These are phyloP conservation scores for Borealophlyctis nickersoniae DNA, from an alignment of 192 early-diverging fungal genomes.

Conservation along the genomic window DNA sequence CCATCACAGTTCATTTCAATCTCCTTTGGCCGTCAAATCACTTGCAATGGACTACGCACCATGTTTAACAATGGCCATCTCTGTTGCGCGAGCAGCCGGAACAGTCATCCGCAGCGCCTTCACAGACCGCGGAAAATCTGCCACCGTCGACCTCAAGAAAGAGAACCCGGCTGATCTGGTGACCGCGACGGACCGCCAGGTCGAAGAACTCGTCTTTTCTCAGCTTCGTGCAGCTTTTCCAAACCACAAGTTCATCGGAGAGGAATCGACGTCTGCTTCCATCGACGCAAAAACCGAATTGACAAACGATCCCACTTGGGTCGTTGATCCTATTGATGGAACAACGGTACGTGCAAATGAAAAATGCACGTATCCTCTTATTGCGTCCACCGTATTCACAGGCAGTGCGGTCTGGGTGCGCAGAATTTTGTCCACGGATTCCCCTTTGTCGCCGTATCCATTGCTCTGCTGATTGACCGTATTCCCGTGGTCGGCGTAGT, in stretches of 20 bases:
- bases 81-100: constrained; percentile 55
- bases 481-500: constrained; percentile 84
- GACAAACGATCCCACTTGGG: constrained; percentile 68
- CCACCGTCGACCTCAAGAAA: constrained; percentile 36
- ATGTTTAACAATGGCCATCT: constrained; percentile 10
- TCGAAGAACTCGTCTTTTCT: constrained; percentile 69
- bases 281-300: constrained; percentile 18
- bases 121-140: constrained; percentile 36
- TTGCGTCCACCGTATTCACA: neutral
- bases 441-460: constrained; percentile 83
- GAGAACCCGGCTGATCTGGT: constrained; percentile 75
- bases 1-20: too few relatives aligned
- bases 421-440: constrained; percentile 56
- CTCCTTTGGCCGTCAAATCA: too few relatives aligned
- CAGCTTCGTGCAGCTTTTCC: constrained; percentile 62
- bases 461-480: constrained; percentile 73
- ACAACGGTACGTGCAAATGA: constrained; percentile 32
- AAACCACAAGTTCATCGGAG: constrained; percentile 80
- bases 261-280: constrained; percentile 73
- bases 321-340: constrained; percentile 80
- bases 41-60: too few relatives aligned
- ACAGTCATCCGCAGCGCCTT: constrained; percentile 57
- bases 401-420: neutral
- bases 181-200: constrained; percentile 79
- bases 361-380: too few relatives aligned